A percentile compares a stretch with the other conserved stretches of the same genome.
These are phyloP conservation scores for Akebia trifoliata DNA, from an alignment of 164 flowering plant species.

Conservation along the genomic window DNA sequence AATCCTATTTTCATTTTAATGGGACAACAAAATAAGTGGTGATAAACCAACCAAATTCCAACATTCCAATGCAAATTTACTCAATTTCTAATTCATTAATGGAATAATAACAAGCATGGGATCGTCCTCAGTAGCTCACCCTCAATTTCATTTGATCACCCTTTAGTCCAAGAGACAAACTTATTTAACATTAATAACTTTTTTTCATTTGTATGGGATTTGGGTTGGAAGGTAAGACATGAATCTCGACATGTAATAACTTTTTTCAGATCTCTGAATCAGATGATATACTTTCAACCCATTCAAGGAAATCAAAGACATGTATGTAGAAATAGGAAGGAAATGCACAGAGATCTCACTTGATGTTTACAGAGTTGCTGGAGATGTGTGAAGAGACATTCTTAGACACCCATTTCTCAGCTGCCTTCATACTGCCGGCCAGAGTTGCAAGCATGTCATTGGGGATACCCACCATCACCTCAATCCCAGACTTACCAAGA, in stretches of 20 bases:
- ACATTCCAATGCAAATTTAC: no score
- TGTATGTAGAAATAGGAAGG: neutral
- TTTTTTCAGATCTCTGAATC: no score
- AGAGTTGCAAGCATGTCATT: constrained; percentile 71
- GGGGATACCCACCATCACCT: constrained; percentile 98
- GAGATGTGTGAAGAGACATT: constrained; percentile 68
- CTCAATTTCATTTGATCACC: neutral
- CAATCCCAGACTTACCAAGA: constrained; percentile 50
- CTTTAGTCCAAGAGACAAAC: neutral
- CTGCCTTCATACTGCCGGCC: constrained; percentile 65
- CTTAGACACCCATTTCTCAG: constrained; percentile 80
- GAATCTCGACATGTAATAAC: no score
- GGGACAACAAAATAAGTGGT: neutral
- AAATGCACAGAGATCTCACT: constrained; percentile 28
- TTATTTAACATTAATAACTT: no score
- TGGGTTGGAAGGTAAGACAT: no score
- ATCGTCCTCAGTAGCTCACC: neutral
- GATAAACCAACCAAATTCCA: neutral
- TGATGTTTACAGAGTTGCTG: constrained; percentile 52
- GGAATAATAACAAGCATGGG: neutral
- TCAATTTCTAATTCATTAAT: neutral
- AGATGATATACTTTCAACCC: neutral
- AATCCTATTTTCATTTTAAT: no score
- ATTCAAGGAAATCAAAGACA: neutral
- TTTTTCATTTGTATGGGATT: no score